Base-by-base conservation (phyloP, 768 basidiomycete species). In the Asterophora lycoperdoides region DNA sequence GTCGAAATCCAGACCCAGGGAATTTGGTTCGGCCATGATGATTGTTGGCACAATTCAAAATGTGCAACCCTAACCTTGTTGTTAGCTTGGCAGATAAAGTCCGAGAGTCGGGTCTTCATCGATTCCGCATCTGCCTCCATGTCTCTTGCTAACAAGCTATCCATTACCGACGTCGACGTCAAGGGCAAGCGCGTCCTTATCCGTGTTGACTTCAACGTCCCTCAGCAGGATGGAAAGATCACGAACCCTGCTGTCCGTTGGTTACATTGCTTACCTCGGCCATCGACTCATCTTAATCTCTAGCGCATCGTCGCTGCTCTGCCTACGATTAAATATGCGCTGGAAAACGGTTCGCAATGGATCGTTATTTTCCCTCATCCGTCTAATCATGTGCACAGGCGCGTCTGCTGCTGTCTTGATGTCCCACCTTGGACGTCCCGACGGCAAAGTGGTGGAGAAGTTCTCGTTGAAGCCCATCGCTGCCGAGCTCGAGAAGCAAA, bases 361-460 rank as follows among this genome's bases (percentile, higher is more conserved):
- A 39, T 49, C 37, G 44, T 3, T 44, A 29, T 29, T 15, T 37
- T 23, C 56, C 32, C 40, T 41, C 41, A 53, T 41, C 33, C 11
- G 49, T 44, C 47, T 56, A 49, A 58, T 43, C 52, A 39, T 41
- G 42, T 28, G 30, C 46, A 20, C 57, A 93, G 90, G 81, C 48
- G 92, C 94, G 51, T 77, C 81, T 49, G 76, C 79, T 49, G 86
- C 97, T 63, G 80, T 91, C 57, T 82, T 98, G 63, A 96, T 97
- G 93, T 97, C 95, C 62, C 95, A 99, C 68, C 82, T 99, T 48
- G 96, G 95, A 18, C 90, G 95, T 55, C 95, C 95, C 8, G 93
- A 98, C 68, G 95, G 95, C 59, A 88, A 90, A 60, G 82, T 83
- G 47, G 84, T 84, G 62, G 75, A 76, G 42, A 97, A 97, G 63